Percentiles rank a stretch among this genome's conserved stretches.
Conservation (phyloP, 148 eudicot species). For the Polygonum aviculare region DNA sequence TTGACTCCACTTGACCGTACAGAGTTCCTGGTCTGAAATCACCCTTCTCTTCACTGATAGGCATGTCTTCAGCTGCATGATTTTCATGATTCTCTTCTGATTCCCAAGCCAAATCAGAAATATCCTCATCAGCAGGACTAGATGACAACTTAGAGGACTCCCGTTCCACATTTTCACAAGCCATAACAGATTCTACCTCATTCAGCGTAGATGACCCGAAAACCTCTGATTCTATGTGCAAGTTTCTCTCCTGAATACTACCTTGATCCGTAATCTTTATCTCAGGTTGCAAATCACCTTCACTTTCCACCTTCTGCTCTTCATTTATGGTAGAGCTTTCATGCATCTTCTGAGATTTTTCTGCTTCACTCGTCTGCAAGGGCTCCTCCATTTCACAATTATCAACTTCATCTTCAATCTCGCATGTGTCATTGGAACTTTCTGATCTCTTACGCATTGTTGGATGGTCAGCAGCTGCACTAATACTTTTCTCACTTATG, state of each 20-base stretch:
- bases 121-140: conserved; percentile 16
- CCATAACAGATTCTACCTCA: conserved; percentile 10
- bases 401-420: neutral
- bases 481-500: neutral
- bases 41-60: neutral
- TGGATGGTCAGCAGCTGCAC: neutral
- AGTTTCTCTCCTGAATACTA: conserved; percentile 8
- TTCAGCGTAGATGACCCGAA: conserved; percentile 17
- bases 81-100: conserved; percentile 14
- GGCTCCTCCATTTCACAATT: neutral
- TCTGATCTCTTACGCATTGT: conserved; percentile 11
- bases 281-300: neutral
- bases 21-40: conserved; percentile 5
- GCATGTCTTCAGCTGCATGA: conserved; percentile 12
- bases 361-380: neutral
- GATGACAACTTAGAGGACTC: conserved; percentile 21
- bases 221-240: conserved; percentile 16
- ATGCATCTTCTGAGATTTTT: neutral
- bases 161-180: conserved; percentile 4
- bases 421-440: conserved; percentile 4
- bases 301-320: neutral
- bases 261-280: conserved; percentile 17
- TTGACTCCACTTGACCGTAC: conserved; percentile 16
- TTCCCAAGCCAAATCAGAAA: conserved; percentile 5
- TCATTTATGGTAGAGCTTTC: neutral